Base-by-base conservation (phyloP, 306 rosid genomes). In the Vicia faba region DNA sequence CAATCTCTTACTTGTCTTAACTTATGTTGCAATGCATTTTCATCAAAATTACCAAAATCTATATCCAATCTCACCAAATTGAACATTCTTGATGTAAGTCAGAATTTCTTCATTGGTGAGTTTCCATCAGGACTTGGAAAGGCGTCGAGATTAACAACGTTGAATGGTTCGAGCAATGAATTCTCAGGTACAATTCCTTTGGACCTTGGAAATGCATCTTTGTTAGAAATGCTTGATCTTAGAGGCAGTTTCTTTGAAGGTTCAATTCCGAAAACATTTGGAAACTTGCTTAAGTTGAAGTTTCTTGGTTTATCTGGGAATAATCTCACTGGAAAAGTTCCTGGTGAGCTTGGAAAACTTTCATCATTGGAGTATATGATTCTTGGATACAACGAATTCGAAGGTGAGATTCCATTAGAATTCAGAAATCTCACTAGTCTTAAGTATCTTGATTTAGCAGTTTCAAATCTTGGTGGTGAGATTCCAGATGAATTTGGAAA, bases 231-330 rank as follows among this genome's bases (percentile, higher is more conserved):
- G 55, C 69, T 93, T 63, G 99, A 93, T 86, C 92, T 93, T 41
- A 79, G 97, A 78, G 99, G 99, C 26, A 88, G 93, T 81, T 86
- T 93, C 79, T 84, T 88, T 46, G 74, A 65, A 71, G 99, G 97
- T 25, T 55, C 83, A 8, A 68, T 93, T 79, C 97, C 95, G 0
- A 74, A 66, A 78, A 71, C 96, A 16, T 82, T 85, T 55, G 79
- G 76, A 62, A 82, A 80, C 70, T 76, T 93, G 84, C 82, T 54
- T 73, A 88, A 84, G 86, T 79, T 93, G 74, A 90, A 79, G 85
- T 93, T 90, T 86, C 95, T 93, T 65, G 99, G 99, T 45, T 87
- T 93, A 48, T 88, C 97, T 1, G 99, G 99, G 70, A 93, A 90
- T 48, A 90, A 88, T 41, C 87, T 93, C 75, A 83, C 95, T 2